phyloP scores from a whole-genome alignment of 108 stramenopile species.

The Chaetoceros tenuissimus region DNA sequence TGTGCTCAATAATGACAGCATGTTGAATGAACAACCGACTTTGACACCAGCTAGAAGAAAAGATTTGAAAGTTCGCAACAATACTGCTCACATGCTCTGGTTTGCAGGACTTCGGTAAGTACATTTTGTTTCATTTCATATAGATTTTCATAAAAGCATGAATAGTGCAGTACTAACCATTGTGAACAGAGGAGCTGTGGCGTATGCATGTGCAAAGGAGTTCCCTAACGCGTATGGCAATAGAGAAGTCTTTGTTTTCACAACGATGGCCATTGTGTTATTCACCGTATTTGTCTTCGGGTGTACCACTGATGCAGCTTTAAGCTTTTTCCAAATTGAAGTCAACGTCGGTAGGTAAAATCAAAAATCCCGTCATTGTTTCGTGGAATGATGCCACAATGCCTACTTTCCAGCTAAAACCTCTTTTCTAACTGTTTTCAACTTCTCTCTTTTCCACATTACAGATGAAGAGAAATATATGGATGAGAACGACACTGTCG shows the following conservation, averaged over 20 bases:
- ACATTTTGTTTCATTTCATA: too few relatives aligned
- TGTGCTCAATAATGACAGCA: slow-evolving; percentile 11
- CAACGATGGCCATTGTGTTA: slow-evolving; percentile 58
- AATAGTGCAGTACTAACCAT: slow-evolving; percentile 20
- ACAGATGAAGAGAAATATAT: slow-evolving; percentile 57
- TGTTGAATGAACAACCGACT: slow-evolving; percentile 11
- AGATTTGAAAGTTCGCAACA: slow-evolving; percentile 37
- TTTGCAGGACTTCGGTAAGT: slow-evolving; percentile 74
- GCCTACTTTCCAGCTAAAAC: too few relatives aligned
- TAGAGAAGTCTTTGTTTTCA: slow-evolving; percentile 32
- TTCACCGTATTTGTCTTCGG: slow-evolving; percentile 55
- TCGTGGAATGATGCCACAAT: too few relatives aligned
- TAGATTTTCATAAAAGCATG: slow-evolving; percentile 10
- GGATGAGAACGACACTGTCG: slow-evolving; percentile 13
- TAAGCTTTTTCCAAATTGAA: slow-evolving; percentile 36
- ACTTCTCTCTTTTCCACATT: too few relatives aligned
- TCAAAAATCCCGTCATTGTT: too few relatives aligned
- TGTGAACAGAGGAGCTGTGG: slow-evolving; percentile 68
- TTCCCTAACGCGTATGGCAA: slow-evolving; percentile 48
- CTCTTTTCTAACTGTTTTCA: too few relatives aligned
- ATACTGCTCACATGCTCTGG: slow-evolving; percentile 70
- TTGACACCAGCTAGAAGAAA: slow-evolving; percentile 19
- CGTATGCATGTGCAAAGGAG: slow-evolving; percentile 62
- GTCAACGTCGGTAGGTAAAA: too few relatives aligned
- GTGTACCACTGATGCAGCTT: slow-evolving; percentile 39